Percentiles rank a stretch among this genome's conserved stretches.
Conservation (phyloP, 495 filamentous ascomycete genomes). For the Hyaloscypha bicolor region DNA sequence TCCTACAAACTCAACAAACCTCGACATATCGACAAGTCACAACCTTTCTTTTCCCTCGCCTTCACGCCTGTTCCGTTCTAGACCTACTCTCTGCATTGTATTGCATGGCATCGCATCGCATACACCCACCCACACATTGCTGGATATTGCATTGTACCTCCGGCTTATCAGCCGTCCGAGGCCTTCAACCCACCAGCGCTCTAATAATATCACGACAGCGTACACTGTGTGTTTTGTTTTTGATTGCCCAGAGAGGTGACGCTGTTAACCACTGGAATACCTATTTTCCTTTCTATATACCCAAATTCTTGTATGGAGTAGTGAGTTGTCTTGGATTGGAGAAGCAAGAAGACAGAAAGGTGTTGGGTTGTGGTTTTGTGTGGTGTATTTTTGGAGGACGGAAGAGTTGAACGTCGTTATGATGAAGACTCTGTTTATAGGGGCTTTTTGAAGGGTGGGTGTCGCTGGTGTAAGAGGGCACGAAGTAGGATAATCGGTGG, state of each 20-base stretch:
- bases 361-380: conserved; percentile 2
- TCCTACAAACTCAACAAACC: conserved; percentile 1
- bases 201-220: conserved; percentile 27
- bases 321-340: conserved; percentile 18
- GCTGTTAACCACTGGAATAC: conserved; percentile 1
- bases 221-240: conserved; percentile 19
- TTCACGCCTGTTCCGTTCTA: conserved; percentile 33
- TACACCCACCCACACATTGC: conserved; percentile 8
- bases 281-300: conserved; percentile 33
- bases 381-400: conserved; percentile 13
- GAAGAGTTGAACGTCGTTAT: conserved; percentile 10
- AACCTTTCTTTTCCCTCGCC: conserved; percentile 9
- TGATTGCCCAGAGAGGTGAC: not conserved
- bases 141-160: conserved; percentile 10
- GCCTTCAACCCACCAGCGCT: conserved; percentile 2
- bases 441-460: conserved; percentile 9
- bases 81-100: conserved; percentile 25
- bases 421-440: conserved; percentile 21
- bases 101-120: conserved; percentile 23
- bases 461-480: not conserved
- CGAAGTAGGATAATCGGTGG: conserved; percentile 15
- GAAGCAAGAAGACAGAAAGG: conserved; percentile 15
- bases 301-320: conserved; percentile 34
- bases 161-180: conserved; percentile 23
- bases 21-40: conserved; percentile 10